Evolutionary conservation across 345 rosid species (phyloP), one percentile per base, ranked within the genome.

Genomic region (Kernera saxatilis): DNA sequence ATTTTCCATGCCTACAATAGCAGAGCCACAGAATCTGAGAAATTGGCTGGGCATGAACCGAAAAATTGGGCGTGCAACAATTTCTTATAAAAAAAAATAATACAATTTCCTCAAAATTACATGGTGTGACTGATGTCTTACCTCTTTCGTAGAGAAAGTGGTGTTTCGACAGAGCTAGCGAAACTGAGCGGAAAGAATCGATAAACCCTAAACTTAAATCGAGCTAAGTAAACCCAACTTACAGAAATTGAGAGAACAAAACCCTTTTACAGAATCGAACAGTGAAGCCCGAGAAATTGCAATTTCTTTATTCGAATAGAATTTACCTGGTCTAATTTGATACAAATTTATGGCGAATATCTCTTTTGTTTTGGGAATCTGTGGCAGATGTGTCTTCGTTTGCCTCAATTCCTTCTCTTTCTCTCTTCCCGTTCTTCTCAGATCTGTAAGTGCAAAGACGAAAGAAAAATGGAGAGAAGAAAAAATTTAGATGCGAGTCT

Each of bases 1-100:
- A 5, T 86, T 74, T 23, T 88, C 93, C 99, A 94, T 91, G 30
- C 87, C 91, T 77, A 51, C 54, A 64, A 78, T 64, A 8, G 67
- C 61, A 53, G 4, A 73, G 29, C 72, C 62, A 57, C 26, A 41
- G 21, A 50, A 23, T 58, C 67, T 48, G 62, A 8, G 46, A 37
- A 48, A 10, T 27, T 26, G 26, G 26, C 17, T 26, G 26, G 26
- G 22, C 3, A 37, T 23, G 11, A 37, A 22, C 13, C 13, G 21
- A n/a, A 4, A 6, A 48, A 46, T 4, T 37, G 26, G 36, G 15
- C 8, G 2, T 30, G 29, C 17, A 29, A 45, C 7, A 19, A 30
- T 49, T 21, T 49, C 15, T 48, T 21, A n/a, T n/a, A n/a, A n/a
- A n/a, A n/a, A n/a, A n/a, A n/a, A n/a, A n/a, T n/a, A n/a, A n/a